These are phyloP conservation scores for Exobasidium cylindrosporum DNA, from an alignment of 1,284 basidiomycete genomes.

Conservation along the genomic window DNA sequence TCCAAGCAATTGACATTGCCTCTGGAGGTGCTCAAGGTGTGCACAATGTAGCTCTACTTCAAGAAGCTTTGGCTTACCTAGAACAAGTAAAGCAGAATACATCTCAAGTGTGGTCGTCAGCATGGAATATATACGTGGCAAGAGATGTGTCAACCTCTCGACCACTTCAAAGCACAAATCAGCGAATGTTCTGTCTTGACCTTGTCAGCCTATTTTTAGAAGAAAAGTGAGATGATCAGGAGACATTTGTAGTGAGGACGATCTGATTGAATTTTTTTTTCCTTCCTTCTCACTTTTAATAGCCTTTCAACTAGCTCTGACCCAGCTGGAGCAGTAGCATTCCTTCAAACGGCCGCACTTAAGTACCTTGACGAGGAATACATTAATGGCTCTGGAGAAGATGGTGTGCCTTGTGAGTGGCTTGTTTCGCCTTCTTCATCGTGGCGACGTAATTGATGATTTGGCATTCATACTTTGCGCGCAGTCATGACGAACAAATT, in stretches of 20 bases:
- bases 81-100: constrained; percentile 71
- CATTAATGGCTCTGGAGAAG: constrained; percentile 42
- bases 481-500: constrained; percentile 92
- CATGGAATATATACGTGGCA: constrained; percentile 50
- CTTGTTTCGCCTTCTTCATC: too few relatives aligned
- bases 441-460: too few relatives aligned
- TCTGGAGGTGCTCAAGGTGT: constrained; percentile 60
- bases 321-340: constrained; percentile 39
- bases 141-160: constrained; percentile 61
- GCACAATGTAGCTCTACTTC: neutral
- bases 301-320: constrained; percentile 19
- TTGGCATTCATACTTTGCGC: neutral
- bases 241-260: too few relatives aligned
- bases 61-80: constrained; percentile 70
- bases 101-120: constrained; percentile 68
- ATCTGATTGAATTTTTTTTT: constrained; percentile 7
- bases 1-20: constrained; percentile 78
- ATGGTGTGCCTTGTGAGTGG: constrained; percentile 32
- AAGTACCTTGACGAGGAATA: constrained; percentile 49
- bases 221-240: constrained; percentile 72
- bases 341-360: constrained; percentile 47
- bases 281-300: neutral
- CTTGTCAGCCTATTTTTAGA: constrained; percentile 82
- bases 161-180: constrained; percentile 69
- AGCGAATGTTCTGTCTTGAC: constrained; percentile 78